Conservation (phyloP, 2,329 filamentous ascomycete species). For the Rosellinia necatrix region DNA sequence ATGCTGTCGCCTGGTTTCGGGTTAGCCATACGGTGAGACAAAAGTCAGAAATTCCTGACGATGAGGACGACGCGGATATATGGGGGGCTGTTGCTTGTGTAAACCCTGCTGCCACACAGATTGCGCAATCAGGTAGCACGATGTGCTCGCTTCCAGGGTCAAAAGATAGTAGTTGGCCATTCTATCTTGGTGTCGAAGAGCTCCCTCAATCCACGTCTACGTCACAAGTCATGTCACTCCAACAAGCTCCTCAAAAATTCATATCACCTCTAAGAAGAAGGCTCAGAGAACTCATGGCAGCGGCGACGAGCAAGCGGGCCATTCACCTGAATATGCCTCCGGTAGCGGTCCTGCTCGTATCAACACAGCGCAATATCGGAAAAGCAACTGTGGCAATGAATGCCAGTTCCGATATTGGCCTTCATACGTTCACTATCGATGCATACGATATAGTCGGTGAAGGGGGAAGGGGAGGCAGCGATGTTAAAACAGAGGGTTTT, state of each 20-base stretch:
- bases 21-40: slow-evolving; percentile 73
- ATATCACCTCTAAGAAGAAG: slow-evolving; percentile 68
- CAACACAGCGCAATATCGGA: slow-evolving; percentile 90
- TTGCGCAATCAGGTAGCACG: slow-evolving; percentile 89
- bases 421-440: slow-evolving; percentile 88
- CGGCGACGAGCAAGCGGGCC: slow-evolving; percentile 85
- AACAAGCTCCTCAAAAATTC: slow-evolving; percentile 54
- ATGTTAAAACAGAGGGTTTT: slow-evolving; percentile 93
- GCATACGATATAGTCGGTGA: slow-evolving; percentile 95
- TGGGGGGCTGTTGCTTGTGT: slow-evolving; percentile 90
- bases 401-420: slow-evolving; percentile 84
- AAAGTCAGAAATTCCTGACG: slow-evolving; percentile 56
- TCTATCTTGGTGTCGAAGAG: slow-evolving; percentile 80
- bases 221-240: slow-evolving; percentile 45
- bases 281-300: slow-evolving; percentile 81
- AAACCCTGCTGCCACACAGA: slow-evolving; percentile 82
- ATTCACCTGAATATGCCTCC: slow-evolving; percentile 87
- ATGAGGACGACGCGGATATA: slow-evolving; percentile 66
- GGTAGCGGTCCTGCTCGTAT: slow-evolving; percentile 84
- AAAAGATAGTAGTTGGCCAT: slow-evolving; percentile 80
- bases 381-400: slow-evolving; percentile 79
- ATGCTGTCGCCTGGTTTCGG: slow-evolving; percentile 87
- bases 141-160: slow-evolving; percentile 79
- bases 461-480: slow-evolving; percentile 80
- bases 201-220: slow-evolving; percentile 57